These are phyloP conservation scores for Jaenimonas drosophilae DNA, from an alignment of 208 protist species.

Conservation along the genomic window DNA sequence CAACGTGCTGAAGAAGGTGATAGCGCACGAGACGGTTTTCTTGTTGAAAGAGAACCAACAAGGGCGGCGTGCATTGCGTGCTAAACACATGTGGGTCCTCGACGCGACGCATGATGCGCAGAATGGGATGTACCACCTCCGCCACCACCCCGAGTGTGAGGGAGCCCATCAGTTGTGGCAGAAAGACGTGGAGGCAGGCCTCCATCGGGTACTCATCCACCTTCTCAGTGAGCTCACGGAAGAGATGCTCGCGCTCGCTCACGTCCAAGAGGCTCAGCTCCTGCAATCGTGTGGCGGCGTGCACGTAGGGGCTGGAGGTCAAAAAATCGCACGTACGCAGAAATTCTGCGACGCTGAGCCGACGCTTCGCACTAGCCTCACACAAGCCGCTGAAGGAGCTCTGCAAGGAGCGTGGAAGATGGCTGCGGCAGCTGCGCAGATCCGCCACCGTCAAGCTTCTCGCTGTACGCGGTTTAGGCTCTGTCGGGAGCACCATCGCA, in stretches of 20 bases:
- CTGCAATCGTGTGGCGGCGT: slow-evolving; percentile 41
- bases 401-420: slow-evolving; percentile 41
- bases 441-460: slow-evolving; percentile 12
- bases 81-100: slow-evolving; percentile 46
- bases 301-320: slow-evolving; percentile 41
- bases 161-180: too few relatives aligned
- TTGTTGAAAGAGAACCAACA: slow-evolving; percentile 51
- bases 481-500: too few relatives aligned
- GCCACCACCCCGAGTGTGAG: too few relatives aligned
- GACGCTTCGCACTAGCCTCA: slow-evolving; percentile 27
- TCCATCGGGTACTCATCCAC: too few relatives aligned
- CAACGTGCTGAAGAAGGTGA: slow-evolving; percentile 42
- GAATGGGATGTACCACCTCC: too few relatives aligned
- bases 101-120: too few relatives aligned
- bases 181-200: too few relatives aligned
- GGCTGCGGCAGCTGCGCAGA: slow-evolving; percentile 13
- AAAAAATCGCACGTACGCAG: slow-evolving; percentile 50
- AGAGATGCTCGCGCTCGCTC: slow-evolving; percentile 39
- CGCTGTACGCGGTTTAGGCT: too few relatives aligned
- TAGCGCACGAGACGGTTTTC: slow-evolving; percentile 50
- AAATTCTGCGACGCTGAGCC: slow-evolving; percentile 33
- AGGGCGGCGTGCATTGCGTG: slow-evolving; percentile 30
- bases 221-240: slow-evolving; percentile 37
- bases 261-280: slow-evolving; percentile 57
- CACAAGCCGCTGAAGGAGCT: slow-evolving; percentile 35